Base-by-base conservation (phyloP, 2,329 filamentous ascomycete genomes). In the Xylaria multiplex region DNA sequence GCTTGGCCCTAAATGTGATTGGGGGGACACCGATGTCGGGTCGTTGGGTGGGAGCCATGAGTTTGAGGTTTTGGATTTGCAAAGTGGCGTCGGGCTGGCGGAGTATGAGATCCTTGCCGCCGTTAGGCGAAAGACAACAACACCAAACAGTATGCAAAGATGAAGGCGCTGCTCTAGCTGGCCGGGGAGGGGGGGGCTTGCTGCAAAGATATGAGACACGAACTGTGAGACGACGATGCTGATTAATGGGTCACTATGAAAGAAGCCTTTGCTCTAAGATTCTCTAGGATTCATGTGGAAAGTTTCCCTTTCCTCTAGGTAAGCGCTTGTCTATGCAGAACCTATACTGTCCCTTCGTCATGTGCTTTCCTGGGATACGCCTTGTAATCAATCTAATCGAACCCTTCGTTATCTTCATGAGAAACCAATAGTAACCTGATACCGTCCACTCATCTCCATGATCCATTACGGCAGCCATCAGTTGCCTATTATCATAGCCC, bases 1-100 rank as follows among this genome's bases (percentile, higher is more conserved):
- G 68, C 61, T 71, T 13, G 69, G 69, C 6, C 69, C 69, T 2
- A 66, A 65, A 27, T 62, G 64, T 3, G 69, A 70, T 45, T 71
- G 68, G 69, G 59, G 53, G 27, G 55, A 68, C 27, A 68, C 66
- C 2, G 63, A 63, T 11, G n/a, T 66, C 8, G 45, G 30, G n/a
- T 42, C 35, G 9, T 16, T 32, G 16, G 11, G 19, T 30, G 37
- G 6, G 9, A 49, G 27, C 16, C 27, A 16, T 14, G 62, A 53
- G 6, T 53, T 64, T 30, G 69, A 71, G 60, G 24, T 64, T 50
- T 16, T 62, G 8, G 63, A 62, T 43, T 56, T 62, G 46, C 57
- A 22, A 6, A 22, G 46, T 32, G 37, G 50, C 16, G 50, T 42
- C 16, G 67, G 67, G 14, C 16, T 69, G 27, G 66, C 48, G 5